Evolutionary conservation across 345 rosid species (phyloP), one percentile per base, ranked within the genome.

Genomic region (Theobroma cacao): DNA sequence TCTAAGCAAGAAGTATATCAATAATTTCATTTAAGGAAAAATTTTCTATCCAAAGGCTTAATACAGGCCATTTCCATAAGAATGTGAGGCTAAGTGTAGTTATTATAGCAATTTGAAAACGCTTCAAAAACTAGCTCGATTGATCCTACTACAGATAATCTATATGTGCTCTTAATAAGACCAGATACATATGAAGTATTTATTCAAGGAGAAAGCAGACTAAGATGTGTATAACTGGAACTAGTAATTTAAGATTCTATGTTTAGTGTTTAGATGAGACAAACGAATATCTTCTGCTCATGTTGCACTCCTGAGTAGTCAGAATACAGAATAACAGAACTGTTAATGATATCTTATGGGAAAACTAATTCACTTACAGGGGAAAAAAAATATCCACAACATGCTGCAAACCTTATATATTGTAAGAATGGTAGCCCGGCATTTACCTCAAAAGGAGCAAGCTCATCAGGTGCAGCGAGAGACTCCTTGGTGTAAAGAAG

Each of bases 401-500:
- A 22, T 62, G 12, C 47, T 58, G 5, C 34, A 48, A 52, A 58
- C 74, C 31, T n/a, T 17, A 22, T n/a, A 38, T 33, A 72, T 48
- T 50, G 33, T 48, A 73, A 62, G 65, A 63, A 52, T 64, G 22
- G 33, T 34, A 55, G 10, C 52, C 26, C 22, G 22, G 5, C 5
- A 73, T 36, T 82, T 84, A 95, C 99, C 98, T 84, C 79, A 80
- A 92, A 92, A 68, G 97, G 85, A 77, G 93, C 93, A 84, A 96
- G 94, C 86, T 96, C 99, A 43, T 92, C 93, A 2, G 86, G 85
- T 59, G 90, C 88, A 78, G 99, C 94, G 73, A 96, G 97, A 75
- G 98, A 88, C 70, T 94, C 95, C 87, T 96, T 96, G 63, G 91
- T 86, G 84, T 89, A 90, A 48, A 92, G 89, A 78, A 87, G 90